These are phyloP conservation scores for Hypholoma fasciculare DNA, from an alignment of 768 basidiomycete species.

Conservation along the genomic window DNA sequence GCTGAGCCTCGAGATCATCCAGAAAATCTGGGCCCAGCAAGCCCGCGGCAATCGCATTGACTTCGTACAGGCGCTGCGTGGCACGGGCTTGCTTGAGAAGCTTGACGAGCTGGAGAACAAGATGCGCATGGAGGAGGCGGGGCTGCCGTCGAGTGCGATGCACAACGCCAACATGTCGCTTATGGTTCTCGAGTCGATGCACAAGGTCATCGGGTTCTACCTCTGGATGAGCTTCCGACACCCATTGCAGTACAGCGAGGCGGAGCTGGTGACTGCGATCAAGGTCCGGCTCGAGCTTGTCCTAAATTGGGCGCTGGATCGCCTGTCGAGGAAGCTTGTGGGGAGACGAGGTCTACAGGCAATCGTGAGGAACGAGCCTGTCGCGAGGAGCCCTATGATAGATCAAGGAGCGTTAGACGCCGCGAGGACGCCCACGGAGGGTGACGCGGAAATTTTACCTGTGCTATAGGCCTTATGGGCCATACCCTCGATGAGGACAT, in stretches of 20 bases:
- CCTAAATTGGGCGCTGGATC: conserved; percentile 62
- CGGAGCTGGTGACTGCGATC: conserved; percentile 42
- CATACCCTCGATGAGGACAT: too few species aligned
- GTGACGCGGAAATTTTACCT: too few species aligned
- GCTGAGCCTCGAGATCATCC: conserved; percentile 30
- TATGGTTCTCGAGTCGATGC: conserved; percentile 62
- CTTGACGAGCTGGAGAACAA: conserved; percentile 37
- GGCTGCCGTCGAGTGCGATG: background rate
- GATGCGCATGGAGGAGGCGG: conserved; percentile 1
- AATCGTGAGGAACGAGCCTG: too few species aligned
- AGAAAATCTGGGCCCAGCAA: conserved; percentile 44
- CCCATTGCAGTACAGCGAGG: conserved; percentile 62
- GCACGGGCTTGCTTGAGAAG: conserved; percentile 35
- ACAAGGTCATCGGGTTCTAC: conserved; percentile 77
- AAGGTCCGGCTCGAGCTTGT: conserved; percentile 66
- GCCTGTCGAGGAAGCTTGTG: conserved; percentile 29
- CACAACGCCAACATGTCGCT: conserved; percentile 18
- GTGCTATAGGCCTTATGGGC: too few species aligned
- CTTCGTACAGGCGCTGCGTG: conserved; percentile 34
- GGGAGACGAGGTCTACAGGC: too few species aligned
- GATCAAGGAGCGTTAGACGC: too few species aligned
- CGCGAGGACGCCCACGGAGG: too few species aligned
- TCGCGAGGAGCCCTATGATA: too few species aligned
- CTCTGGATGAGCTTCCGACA: conserved; percentile 82
- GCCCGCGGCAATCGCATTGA: conserved; percentile 39